Percentiles rank a stretch among this genome's conserved stretches.
Evolutionary conservation across 2,329 filamentous ascomycete species (phyloP).

Genomic region (Epichloe gansuensis): DNA sequence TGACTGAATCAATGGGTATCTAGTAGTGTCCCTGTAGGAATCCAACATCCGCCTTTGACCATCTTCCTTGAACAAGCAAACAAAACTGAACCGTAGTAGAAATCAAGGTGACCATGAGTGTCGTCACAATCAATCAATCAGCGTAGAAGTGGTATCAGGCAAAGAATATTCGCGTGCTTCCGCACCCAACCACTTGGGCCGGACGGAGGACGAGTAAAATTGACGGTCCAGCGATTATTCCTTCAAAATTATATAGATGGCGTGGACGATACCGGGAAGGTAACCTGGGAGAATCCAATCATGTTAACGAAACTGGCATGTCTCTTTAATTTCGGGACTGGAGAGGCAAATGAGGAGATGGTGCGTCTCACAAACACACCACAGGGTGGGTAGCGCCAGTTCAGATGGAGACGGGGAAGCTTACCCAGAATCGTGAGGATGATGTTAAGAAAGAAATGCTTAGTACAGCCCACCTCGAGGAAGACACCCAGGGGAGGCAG

Average conservation of each 20-base stretch:
- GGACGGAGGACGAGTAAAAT: no score
- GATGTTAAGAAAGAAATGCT: slow-evolving; percentile 87
- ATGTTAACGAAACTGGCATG: not conserved
- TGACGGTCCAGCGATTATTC: not conserved
- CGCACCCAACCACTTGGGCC: no score
- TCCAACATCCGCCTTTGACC: slow-evolving; percentile 3
- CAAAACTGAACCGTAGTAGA: not conserved
- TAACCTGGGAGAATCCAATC: slow-evolving; percentile 25
- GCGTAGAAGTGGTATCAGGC: no score
- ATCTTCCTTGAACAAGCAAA: not conserved
- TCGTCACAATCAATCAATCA: not conserved
- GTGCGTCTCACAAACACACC: not conserved
- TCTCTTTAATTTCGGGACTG: not conserved
- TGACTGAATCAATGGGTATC: slow-evolving; percentile 4
- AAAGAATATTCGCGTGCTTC: not conserved
- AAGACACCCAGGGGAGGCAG: slow-evolving; percentile 86
- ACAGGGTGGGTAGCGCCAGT: not conserved
- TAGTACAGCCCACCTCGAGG: slow-evolving; percentile 82
- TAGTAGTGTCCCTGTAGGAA: slow-evolving; percentile 5
- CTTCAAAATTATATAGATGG: slow-evolving; percentile 66
- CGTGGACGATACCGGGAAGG: slow-evolving; percentile 82
- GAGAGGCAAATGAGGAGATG: not conserved
- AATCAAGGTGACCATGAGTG: not conserved
- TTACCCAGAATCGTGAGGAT: slow-evolving; percentile 63
- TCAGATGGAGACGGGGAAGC: slow-evolving; percentile 8